Conservation (phyloP, 2,329 filamentous ascomycete genomes). For the Colletotrichum coccodes region DNA sequence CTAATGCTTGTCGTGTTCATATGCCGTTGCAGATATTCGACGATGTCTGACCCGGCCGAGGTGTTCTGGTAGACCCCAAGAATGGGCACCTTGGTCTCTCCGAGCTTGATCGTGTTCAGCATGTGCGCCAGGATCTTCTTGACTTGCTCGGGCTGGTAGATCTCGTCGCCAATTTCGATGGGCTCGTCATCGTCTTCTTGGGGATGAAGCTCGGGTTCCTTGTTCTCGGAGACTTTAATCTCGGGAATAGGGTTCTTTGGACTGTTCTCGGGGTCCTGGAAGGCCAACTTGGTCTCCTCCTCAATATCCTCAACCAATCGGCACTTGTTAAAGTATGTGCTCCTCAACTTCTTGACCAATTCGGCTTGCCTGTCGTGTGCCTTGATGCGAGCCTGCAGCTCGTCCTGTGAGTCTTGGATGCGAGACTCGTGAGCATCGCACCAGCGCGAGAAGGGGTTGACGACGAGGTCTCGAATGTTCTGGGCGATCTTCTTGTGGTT, state of each 20-base stretch:
- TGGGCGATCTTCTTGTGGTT: conserved; percentile 96
- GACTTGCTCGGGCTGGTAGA: conserved; percentile 85
- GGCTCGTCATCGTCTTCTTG: conserved; percentile 82
- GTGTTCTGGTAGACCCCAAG: conserved; percentile 95
- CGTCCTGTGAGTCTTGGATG: conserved; percentile 93
- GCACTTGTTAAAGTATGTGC: conserved; percentile 99
- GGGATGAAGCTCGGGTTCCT: conserved; percentile 68
- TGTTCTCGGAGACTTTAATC: conserved; percentile 84
- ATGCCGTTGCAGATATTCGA: conserved; percentile 92
- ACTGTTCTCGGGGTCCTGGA: conserved; percentile 84
- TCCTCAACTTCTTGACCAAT: conserved; percentile 89
- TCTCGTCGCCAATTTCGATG: conserved; percentile 90
- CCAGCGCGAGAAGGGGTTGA: conserved; percentile 94
- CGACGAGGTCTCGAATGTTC: conserved; percentile 94
- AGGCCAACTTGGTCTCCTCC: conserved; percentile 98
- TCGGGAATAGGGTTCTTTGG: conserved; percentile 78
- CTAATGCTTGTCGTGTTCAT: conserved; percentile 86
- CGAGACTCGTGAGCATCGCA: conserved; percentile 93
- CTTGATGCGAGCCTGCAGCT: conserved; percentile 90
- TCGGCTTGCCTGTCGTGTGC: conserved; percentile 93
- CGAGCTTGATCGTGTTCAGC: conserved; percentile 85
- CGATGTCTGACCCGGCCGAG: conserved; percentile 90
- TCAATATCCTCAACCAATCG: conserved; percentile 95
- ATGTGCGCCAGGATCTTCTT: conserved; percentile 91
- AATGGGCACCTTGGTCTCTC: conserved; percentile 94